Evolutionary conservation across 495 filamentous ascomycete species (phyloP).

Genomic region (Sporormia fimetaria): DNA sequence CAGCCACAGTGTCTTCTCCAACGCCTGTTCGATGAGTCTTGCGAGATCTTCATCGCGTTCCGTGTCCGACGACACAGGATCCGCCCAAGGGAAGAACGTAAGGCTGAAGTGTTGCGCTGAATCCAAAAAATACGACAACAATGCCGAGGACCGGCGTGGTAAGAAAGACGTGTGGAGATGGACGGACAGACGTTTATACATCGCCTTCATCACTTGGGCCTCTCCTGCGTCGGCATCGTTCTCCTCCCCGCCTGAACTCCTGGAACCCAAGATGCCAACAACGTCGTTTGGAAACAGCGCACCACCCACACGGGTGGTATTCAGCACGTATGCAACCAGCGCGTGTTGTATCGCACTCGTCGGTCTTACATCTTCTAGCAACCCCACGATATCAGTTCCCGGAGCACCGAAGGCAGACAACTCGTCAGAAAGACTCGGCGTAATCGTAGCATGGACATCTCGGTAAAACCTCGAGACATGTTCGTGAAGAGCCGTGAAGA

Average conservation of each 20-base stretch:
- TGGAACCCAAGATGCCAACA: too few relatives aligned
- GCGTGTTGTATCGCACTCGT: conserved; percentile 16
- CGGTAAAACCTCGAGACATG: conserved; percentile 15
- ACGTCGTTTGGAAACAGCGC: conserved; percentile 13
- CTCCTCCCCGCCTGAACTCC: background rate
- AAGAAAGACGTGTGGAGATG: conserved; percentile 10
- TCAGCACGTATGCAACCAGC: conserved; percentile 9
- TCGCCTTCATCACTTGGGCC: background rate
- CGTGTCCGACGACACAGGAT: conserved; percentile 8
- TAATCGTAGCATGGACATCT: conserved; percentile 15
- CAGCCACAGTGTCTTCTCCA: conserved; percentile 14
- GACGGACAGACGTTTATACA: conserved; percentile 15
- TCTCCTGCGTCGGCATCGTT: too few relatives aligned
- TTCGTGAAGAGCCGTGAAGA: conserved; percentile 7
- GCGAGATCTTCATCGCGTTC: conserved; percentile 18
- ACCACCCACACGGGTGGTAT: conserved; percentile 2
- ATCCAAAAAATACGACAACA: conserved; percentile 8
- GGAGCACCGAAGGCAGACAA: conserved; percentile 6
- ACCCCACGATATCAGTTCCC: conserved; percentile 1
- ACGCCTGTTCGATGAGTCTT: conserved; percentile 7
- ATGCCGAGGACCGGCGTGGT: background rate
- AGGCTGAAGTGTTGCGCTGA: conserved; percentile 17
- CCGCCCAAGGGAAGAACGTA: conserved; percentile 21
- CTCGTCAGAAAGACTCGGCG: conserved; percentile 9
- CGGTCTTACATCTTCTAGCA: conserved; percentile 8